Evolutionary conservation across 768 basidiomycete species (phyloP).

Genomic region (Amanita polypyramis): DNA sequence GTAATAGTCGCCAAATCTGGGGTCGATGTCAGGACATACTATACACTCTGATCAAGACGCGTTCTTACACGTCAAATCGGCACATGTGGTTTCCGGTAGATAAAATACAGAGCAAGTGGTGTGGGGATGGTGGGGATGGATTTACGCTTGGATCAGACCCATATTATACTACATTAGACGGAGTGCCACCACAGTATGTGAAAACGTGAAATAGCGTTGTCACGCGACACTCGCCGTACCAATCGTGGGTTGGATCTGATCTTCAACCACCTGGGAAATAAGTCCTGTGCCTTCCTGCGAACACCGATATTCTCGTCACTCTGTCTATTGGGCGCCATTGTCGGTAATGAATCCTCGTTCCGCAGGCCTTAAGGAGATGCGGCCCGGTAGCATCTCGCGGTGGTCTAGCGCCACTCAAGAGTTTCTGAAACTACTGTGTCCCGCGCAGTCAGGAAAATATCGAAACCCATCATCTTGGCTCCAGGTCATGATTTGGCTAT

Average conservation of each 20-base stretch:
- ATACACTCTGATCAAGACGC: not conserved
- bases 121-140: constrained; percentile 11
- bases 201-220: constrained; percentile 15
- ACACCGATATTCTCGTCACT: constrained; percentile 1
- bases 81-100: constrained; percentile 30
- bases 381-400: not conserved
- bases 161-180: constrained; percentile 19
- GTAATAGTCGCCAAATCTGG: constrained; percentile 33
- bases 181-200: constrained; percentile 15
- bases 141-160: constrained; percentile 13
- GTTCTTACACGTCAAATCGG: constrained; percentile 42
- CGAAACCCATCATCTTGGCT: not conserved
- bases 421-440: constrained; percentile 1
- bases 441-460: not conserved
- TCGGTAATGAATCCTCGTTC: not conserved
- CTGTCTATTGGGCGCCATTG: not conserved
- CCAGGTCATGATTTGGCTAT: too few species aligned
- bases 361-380: not conserved
- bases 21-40: not conserved
- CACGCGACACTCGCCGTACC: constrained; percentile 23
- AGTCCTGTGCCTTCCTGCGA: constrained; percentile 15
- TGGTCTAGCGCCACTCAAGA: not conserved
- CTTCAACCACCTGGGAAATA: constrained; percentile 13
- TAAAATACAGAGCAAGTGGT: not conserved
- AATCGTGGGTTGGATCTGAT: constrained; percentile 10